phyloP scores from a whole-genome alignment of 2,329 filamentous ascomycete genomes.

The Cladosporium sp. region DNA sequence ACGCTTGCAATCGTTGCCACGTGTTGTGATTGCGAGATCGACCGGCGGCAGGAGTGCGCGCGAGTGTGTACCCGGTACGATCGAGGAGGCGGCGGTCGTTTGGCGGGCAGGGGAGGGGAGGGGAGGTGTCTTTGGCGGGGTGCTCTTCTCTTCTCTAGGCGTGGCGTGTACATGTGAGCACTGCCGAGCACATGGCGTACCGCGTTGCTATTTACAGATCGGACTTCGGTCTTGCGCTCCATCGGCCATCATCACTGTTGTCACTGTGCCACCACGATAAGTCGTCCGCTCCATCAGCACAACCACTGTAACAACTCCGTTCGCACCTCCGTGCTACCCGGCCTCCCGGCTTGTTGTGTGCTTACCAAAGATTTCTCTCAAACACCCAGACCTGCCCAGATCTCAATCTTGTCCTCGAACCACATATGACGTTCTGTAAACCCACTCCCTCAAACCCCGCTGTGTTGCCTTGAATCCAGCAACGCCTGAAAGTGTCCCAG shows the following conservation, averaged over 20 bases:
- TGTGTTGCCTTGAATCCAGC: background rate
- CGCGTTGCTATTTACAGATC: background rate
- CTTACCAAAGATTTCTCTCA: background rate
- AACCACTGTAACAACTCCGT: background rate
- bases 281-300: background rate
- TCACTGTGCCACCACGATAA: too few species aligned
- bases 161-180: too few species aligned
- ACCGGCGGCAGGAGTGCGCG: too few species aligned
- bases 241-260: too few species aligned
- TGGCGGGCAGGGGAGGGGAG: background rate
- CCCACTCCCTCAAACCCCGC: conserved; percentile 1
- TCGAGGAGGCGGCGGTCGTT: too few species aligned
- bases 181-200: too few species aligned
- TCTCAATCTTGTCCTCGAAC: background rate
- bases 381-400: background rate
- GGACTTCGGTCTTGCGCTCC: background rate
- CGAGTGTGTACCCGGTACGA: background rate
- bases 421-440: background rate
- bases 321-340: too few species aligned
- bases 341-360: too few species aligned
- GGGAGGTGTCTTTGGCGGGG: background rate
- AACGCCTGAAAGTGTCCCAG: background rate
- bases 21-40: background rate
- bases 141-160: too few species aligned
- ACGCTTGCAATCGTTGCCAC: background rate